A percentile compares a stretch with the other conserved stretches of the same genome.
Conservation (phyloP, 306 rosid species). For the Cyclanthera cordifolia region DNA sequence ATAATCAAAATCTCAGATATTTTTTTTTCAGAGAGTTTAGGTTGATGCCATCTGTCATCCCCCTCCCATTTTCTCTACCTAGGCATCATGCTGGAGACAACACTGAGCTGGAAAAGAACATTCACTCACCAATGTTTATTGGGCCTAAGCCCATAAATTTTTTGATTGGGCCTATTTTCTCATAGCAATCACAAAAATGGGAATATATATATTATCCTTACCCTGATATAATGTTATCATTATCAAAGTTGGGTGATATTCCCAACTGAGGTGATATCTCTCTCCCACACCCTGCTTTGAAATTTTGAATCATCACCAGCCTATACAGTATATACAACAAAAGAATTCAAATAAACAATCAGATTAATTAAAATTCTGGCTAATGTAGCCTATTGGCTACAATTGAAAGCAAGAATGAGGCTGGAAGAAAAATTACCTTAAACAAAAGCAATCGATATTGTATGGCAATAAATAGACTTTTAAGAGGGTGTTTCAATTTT, state of each 20-base stretch:
- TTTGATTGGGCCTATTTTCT: neutral
- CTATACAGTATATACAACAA: neutral
- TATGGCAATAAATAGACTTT: conserved; percentile 4
- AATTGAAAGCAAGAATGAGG: neutral
- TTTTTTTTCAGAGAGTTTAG: neutral
- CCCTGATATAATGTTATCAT: neutral
- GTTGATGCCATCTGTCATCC: neutral
- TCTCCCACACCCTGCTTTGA: neutral
- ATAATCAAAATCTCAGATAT: neutral
- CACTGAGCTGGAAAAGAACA: neutral
- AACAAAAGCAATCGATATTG: neutral
- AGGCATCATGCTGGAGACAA: neutral
- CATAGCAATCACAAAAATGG: neutral
- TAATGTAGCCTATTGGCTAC: neutral
- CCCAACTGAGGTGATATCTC: neutral
- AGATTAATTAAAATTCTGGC: neutral
- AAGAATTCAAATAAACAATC: neutral
- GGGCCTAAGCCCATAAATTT: neutral
- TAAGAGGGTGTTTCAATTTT: too few relatives aligned
- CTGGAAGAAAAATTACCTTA: conserved; percentile 18
- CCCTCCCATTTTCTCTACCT: neutral
- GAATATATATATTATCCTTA: neutral
- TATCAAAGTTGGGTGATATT: neutral
- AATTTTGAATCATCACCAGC: neutral
- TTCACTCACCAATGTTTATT: neutral